Evolutionary conservation across 2,329 filamentous ascomycete species (phyloP).

Genomic region (Monosporascus cannonballus): DNA sequence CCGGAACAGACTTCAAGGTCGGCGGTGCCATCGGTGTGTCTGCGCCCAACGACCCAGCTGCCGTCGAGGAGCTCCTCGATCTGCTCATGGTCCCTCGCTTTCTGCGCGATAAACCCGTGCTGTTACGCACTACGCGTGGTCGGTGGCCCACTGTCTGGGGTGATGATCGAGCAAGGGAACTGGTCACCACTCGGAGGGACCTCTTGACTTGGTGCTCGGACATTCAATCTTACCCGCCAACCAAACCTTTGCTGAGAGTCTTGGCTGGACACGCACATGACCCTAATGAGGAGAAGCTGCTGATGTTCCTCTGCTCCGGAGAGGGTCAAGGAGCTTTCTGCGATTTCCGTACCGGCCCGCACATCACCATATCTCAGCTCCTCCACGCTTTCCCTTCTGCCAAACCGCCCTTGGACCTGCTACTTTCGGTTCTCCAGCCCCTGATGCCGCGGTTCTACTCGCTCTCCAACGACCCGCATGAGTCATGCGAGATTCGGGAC

Average conservation of each 20-base stretch:
- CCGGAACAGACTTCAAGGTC: constrained; percentile 86
- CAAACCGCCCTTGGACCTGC: constrained; percentile 75
- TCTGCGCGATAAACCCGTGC: constrained; percentile 76
- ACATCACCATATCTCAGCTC: constrained; percentile 79
- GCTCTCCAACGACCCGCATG: constrained; percentile 89
- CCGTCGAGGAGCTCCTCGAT: constrained; percentile 82
- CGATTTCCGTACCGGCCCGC: constrained; percentile 83
- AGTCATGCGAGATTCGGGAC: constrained; percentile 62
- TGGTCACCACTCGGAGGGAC: constrained; percentile 86
- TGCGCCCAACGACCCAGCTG: constrained; percentile 71
- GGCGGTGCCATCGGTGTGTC: constrained; percentile 92
- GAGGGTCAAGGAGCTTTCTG: constrained; percentile 92
- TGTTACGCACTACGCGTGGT: constrained; percentile 71
- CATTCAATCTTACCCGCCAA: constrained; percentile 86
- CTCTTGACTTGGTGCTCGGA: constrained; percentile 95
- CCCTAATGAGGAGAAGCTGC: constrained; percentile 79
- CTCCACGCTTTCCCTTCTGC: constrained; percentile 88
- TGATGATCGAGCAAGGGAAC: constrained; percentile 74
- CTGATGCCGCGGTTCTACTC: constrained; percentile 99
- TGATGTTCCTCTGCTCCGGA: constrained; percentile 77
- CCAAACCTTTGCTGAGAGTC: constrained; percentile 77
- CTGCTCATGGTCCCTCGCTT: constrained; percentile 74
- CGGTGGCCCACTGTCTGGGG: constrained; percentile 99
- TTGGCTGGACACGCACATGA: constrained; percentile 80
- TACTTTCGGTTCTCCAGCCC: constrained; percentile 75